Evolutionary conservation across 75 land plant genomes (phyloP), one percentile per base, ranked within the genome.

Genomic region (Isoetes taiwanensis): DNA sequence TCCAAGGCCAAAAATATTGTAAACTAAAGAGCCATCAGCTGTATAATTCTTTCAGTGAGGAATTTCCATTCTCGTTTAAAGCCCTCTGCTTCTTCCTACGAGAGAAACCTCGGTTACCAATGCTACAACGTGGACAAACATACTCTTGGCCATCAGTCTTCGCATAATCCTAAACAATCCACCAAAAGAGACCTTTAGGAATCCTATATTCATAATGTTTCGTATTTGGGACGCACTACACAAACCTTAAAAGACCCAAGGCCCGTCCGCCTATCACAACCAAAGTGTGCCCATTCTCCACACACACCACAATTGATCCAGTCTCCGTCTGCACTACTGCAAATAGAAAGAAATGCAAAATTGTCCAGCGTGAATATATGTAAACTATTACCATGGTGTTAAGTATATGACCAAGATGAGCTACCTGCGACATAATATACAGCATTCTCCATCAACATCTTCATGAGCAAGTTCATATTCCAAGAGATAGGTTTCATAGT

Each of bases 251-350:
- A 94, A 27, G 99, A 76, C 40, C 86, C 96, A 23, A 94, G 75
- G 57, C 90, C 96, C 41, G 76, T 78, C 52, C 99, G 72, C 59
- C 78, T 77, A 56, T 94, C 99, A 65, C 99, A 94, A 27, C 99
- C 96, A 61, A 83, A 94, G 55, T 94, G 99, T 4, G 99, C 99
- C 99, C 99, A 94, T 74, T 84, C 96, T 10, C 90, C 96, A 70
- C 99, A 94, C 10, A 76, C 61, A 17, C 96, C 96, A 57, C 99
- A 94, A 61, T 94, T 94, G 14, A 94, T 96, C 99, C 99, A 94
- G 46, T 94, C 99, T 30, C 99, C 99, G 40, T 82, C 81, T 27
- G 99, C 86, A 58, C 96, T 83, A 80, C 99, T 94, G 96, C 32
- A 63, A 25, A 56, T 10, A 37, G 39, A 9, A 37, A 37, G 39